These are phyloP conservation scores for Cinchona pubescens DNA, from an alignment of 257 asterid genomes.

Conservation along the genomic window DNA sequence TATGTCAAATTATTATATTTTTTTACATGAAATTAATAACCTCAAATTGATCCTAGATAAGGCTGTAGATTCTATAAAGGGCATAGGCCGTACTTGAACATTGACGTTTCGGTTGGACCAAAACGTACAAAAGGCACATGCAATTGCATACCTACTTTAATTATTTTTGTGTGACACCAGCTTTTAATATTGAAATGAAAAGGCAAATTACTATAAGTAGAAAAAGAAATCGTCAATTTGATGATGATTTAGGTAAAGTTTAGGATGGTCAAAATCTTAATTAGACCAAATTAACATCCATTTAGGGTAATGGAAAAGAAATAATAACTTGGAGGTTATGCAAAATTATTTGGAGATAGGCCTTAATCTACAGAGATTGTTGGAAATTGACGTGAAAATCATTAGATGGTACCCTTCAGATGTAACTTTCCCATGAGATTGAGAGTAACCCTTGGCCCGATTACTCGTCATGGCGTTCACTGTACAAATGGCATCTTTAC, in stretches of 20 bases:
- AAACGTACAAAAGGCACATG: no score
- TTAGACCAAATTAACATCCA: slow-evolving; percentile 6
- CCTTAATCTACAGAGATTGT: slow-evolving; percentile 12
- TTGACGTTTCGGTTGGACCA: no score
- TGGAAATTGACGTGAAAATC: slow-evolving; percentile 16
- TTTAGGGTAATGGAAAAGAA: neutral
- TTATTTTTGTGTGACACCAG: no score
- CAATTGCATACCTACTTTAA: no score
- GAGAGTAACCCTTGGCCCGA: slow-evolving; percentile 19
- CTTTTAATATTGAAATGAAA: no score
- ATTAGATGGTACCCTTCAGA: slow-evolving; percentile 23
- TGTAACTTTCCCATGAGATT: slow-evolving; percentile 21
- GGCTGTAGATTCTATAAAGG: no score
- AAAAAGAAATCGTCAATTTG: neutral
- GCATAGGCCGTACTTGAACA: no score
- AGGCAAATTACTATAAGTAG: no score
- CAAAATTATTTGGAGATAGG: slow-evolving; percentile 32
- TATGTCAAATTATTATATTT: no score
- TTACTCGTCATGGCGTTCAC: neutral
- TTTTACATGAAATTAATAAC: no score
- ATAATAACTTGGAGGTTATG: slow-evolving; percentile 12
- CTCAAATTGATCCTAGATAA: no score
- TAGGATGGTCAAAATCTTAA: slow-evolving; percentile 17
- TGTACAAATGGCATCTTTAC: neutral
- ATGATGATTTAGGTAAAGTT: neutral